Percentiles rank a stretch among this genome's conserved stretches.
phyloP scores from a whole-genome alignment of 1,284 basidiomycete genomes.

The Xerocomus amazonicus region DNA sequence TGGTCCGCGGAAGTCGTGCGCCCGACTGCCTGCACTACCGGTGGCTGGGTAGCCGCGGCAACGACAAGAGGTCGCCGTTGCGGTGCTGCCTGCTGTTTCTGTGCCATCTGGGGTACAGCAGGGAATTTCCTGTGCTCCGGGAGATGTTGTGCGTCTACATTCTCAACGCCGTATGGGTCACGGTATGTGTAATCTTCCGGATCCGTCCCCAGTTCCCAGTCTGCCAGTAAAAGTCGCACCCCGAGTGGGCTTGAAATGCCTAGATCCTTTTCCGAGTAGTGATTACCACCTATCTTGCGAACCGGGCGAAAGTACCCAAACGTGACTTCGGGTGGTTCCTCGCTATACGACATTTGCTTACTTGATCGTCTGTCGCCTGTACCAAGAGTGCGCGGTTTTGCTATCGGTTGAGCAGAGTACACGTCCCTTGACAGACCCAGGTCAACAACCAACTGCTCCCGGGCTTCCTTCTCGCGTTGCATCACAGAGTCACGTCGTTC shows the following conservation, averaged over 20 bases:
- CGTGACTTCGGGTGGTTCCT: slow-evolving; percentile 49
- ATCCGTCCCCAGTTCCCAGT: slow-evolving; percentile 59
- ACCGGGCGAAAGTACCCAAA: slow-evolving; percentile 62
- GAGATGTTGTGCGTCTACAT: slow-evolving; percentile 20
- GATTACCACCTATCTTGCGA: slow-evolving; percentile 26
- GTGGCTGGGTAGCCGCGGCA: slow-evolving; percentile 22
- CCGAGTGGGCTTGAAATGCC: slow-evolving; percentile 41
- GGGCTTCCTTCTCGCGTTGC: slow-evolving; percentile 49
- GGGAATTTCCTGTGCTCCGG: slow-evolving; percentile 16
- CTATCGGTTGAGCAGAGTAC: slow-evolving; percentile 46
- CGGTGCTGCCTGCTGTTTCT: slow-evolving; percentile 18
- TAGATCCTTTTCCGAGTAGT: slow-evolving; percentile 24
- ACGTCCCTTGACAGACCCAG: slow-evolving; percentile 55
- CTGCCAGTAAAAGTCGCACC: slow-evolving; percentile 58
- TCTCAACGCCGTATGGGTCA: slow-evolving; percentile 50
- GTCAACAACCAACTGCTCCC: slow-evolving; percentile 61
- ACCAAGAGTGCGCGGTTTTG: slow-evolving; percentile 22
- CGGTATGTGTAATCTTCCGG: slow-evolving; percentile 48
- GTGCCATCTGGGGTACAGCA: slow-evolving; percentile 5
- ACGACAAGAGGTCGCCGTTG: slow-evolving; percentile 38
- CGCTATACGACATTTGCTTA: slow-evolving; percentile 50
- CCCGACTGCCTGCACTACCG: slow-evolving; percentile 14
- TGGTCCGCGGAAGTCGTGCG: slow-evolving; percentile 1
- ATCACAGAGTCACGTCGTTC: slow-evolving; percentile 39
- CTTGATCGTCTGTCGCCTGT: slow-evolving; percentile 39